Conservation (phyloP, 2,329 filamentous ascomycete genomes). For the Thermothelomyces thermophilus region DNA sequence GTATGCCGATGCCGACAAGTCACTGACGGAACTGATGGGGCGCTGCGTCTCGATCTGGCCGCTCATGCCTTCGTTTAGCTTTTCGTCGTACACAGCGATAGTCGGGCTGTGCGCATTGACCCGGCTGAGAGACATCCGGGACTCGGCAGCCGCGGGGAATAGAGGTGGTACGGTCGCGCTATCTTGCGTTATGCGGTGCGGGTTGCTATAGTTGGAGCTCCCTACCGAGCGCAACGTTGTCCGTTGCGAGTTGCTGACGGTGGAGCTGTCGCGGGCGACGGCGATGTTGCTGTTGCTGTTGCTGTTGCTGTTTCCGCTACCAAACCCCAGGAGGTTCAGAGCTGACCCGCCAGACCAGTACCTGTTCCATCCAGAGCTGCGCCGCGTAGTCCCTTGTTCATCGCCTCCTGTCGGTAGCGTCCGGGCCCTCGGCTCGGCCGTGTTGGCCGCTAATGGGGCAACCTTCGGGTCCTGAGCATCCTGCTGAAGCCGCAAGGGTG, state of each 20-base stretch:
- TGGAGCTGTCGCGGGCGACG: slow-evolving; percentile 29
- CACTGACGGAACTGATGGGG: slow-evolving; percentile 42
- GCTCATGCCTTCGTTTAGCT: slow-evolving; percentile 51
- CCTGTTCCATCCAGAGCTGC: slow-evolving; percentile 69
- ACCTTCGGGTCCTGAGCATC: slow-evolving; percentile 37
- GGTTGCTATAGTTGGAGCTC: slow-evolving; percentile 48
- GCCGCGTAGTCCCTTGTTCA: slow-evolving; percentile 41
- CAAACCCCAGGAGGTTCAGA: slow-evolving; percentile 58
- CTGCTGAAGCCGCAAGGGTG: slow-evolving; percentile 21
- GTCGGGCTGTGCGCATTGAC: slow-evolving; percentile 66
- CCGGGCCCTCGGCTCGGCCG: slow-evolving; percentile 29
- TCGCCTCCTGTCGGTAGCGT: slow-evolving; percentile 31
- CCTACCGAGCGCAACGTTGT: slow-evolving; percentile 48
- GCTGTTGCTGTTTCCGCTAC: slow-evolving; percentile 33
- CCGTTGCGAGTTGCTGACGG: slow-evolving; percentile 33
- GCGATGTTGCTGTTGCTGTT: slow-evolving; percentile 23
- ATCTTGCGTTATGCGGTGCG: slow-evolving; percentile 50
- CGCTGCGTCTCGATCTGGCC: slow-evolving; percentile 51
- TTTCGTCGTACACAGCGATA: slow-evolving; percentile 52
- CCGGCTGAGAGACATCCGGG: slow-evolving; percentile 54
- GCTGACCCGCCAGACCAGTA: slow-evolving; percentile 72
- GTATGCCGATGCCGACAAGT: slow-evolving; percentile 42
- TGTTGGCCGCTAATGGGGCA: slow-evolving; percentile 33
- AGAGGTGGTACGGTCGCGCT: slow-evolving; percentile 66
- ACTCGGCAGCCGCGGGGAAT: slow-evolving; percentile 33